A percentile compares a stretch with the other conserved stretches of the same genome.
These are phyloP conservation scores for Plantago ovata DNA, from an alignment of 257 asterid genomes.

Conservation along the genomic window DNA sequence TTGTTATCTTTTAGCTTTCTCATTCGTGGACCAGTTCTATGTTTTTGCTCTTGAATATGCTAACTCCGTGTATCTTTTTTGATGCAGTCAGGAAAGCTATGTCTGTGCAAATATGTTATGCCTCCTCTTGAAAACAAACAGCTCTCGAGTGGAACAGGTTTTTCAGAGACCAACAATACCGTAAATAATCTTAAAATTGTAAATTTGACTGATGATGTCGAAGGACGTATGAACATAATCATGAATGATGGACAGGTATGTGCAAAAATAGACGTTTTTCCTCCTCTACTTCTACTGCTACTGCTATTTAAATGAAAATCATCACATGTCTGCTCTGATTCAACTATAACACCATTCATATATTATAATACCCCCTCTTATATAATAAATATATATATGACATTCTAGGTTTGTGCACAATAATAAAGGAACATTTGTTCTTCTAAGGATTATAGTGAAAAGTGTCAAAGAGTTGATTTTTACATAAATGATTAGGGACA, in stretches of 20 bases:
- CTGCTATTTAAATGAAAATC: neutral
- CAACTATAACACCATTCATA: too few species aligned
- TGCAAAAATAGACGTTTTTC: constrained; percentile 8
- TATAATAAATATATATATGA: too few species aligned
- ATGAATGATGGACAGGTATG: constrained; percentile 71
- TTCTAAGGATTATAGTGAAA: too few species aligned
- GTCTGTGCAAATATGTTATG: constrained; percentile 73
- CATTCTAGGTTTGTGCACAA: too few species aligned
- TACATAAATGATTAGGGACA: too few species aligned
- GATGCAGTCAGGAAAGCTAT: constrained; percentile 81
- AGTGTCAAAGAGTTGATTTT: too few species aligned
- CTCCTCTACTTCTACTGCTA: constrained; percentile 10
- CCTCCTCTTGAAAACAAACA: constrained; percentile 46
- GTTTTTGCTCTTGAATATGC: constrained; percentile 21
- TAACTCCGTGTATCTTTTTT: constrained; percentile 17
- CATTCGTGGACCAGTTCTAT: constrained; percentile 12
- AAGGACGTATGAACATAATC: constrained; percentile 64
- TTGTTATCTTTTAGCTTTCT: neutral
- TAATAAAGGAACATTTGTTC: too few species aligned
- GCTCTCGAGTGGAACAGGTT: constrained; percentile 25
- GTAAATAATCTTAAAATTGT: constrained; percentile 45
- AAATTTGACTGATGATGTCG: constrained; percentile 82
- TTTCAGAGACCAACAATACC: constrained; percentile 29
- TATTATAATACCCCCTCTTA: too few species aligned
- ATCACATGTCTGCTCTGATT: too few species aligned